A percentile compares a stretch with the other conserved stretches of the same genome.
phyloP scores from a whole-genome alignment of 306 rosid genomes.

The Cucurbita ficifolia region DNA sequence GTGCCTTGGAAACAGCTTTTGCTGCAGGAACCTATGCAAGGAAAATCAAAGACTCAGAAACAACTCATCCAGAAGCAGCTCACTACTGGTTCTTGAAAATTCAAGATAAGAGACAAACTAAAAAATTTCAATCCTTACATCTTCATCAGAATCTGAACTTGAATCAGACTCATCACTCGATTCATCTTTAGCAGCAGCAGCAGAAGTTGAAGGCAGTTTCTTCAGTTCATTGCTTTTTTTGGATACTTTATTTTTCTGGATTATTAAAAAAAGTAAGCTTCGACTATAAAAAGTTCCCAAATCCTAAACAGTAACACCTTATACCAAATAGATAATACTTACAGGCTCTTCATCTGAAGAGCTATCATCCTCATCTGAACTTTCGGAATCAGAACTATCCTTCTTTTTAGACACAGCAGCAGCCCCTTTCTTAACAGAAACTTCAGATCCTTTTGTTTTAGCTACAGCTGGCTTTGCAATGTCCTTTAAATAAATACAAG shows the following conservation, averaged over 20 bases:
- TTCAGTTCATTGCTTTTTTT: conserved; percentile 12
- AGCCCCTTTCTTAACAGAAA: background rate
- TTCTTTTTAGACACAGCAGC: conserved; percentile 4
- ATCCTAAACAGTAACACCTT: background rate
- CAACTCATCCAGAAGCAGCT: background rate
- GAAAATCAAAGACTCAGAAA: background rate
- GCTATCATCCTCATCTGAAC: conserved; percentile 16
- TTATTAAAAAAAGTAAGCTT: background rate
- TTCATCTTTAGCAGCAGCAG: background rate
- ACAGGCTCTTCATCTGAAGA: conserved; percentile 18
- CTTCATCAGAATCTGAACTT: conserved; percentile 39
- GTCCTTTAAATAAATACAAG: background rate
- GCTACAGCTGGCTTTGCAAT: background rate
- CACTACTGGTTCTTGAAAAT: background rate
- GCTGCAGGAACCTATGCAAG: conserved; percentile 1
- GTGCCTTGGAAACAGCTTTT: conserved; percentile 3
- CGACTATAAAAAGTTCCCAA: background rate
- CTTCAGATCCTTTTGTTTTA: background rate
- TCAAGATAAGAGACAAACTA: background rate
- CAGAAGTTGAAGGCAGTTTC: conserved; percentile 10
- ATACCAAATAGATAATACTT: background rate
- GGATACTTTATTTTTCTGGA: background rate
- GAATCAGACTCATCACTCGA: conserved; percentile 14
- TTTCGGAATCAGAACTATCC: background rate
- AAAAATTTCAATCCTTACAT: conserved; percentile 7